These are phyloP conservation scores for Bonia amplexicaulis DNA, from an alignment of 176 grass and related monocot genomes.

Conservation along the genomic window DNA sequence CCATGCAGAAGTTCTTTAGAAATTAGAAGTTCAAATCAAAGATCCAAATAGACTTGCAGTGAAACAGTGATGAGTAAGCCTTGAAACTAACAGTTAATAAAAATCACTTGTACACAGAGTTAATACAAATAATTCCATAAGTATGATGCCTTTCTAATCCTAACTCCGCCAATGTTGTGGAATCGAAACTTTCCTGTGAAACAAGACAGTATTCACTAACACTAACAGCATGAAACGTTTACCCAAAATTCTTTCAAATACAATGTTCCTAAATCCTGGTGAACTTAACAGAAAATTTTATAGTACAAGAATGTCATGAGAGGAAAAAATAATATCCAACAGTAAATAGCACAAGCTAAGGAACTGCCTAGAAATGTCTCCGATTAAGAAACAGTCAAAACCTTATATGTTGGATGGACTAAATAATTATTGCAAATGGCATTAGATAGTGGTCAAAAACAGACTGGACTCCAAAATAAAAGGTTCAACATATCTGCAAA, in stretches of 20 bases:
- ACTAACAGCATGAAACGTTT: neutral
- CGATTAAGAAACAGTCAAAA: neutral
- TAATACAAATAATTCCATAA: neutral
- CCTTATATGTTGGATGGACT: neutral
- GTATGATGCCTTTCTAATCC: neutral
- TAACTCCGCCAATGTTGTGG: neutral
- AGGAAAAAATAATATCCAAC: neutral
- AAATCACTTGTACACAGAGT: neutral
- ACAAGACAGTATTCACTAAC: neutral
- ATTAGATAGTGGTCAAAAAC: neutral
- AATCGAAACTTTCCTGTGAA: constrained; percentile 7
- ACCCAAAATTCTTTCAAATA: neutral
- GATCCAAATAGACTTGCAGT: neutral
- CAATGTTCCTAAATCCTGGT: neutral
- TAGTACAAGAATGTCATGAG: neutral
- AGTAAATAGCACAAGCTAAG: neutral
- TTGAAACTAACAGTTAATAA: neutral
- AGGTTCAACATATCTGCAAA: neutral
- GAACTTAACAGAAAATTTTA: neutral
- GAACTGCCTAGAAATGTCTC: neutral
- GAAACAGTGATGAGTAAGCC: neutral
- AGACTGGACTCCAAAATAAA: neutral
- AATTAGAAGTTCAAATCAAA: constrained; percentile 24
- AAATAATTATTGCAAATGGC: neutral
- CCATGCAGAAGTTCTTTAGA: neutral